phyloP scores from a whole-genome alignment of 805 yeast genomes.

The Ogataea trehalophila region DNA sequence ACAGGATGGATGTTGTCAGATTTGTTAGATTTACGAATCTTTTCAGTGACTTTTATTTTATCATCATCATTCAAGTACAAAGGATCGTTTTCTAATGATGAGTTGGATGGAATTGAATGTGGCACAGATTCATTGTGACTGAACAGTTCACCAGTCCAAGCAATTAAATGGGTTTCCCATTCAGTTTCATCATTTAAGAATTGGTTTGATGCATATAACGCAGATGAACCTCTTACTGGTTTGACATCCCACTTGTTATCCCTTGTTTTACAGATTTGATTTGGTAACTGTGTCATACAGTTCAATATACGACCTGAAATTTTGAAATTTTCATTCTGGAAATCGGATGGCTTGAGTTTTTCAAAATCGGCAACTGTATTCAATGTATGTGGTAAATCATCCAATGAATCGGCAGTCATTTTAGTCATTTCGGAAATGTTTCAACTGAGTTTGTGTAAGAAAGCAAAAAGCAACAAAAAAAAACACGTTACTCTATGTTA shows the following conservation, averaged over 20 bases:
- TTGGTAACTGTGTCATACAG: conserved; percentile 65
- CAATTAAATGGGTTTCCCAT: conserved; percentile 87
- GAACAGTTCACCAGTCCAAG: conserved; percentile 91
- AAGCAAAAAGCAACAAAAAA: no score
- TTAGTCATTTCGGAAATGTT: neutral
- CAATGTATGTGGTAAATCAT: neutral
- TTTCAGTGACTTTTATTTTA: conserved; percentile 43
- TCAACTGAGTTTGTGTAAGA: no score
- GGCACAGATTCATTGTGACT: conserved; percentile 22
- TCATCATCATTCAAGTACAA: conserved; percentile 53
- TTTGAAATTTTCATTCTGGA: conserved; percentile 24
- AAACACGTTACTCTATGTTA: no score
- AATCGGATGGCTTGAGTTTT: conserved; percentile 15
- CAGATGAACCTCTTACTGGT: conserved; percentile 76
- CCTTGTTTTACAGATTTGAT: conserved; percentile 44
- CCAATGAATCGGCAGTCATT: neutral
- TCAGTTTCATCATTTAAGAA: conserved; percentile 59
- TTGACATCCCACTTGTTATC: conserved; percentile 52
- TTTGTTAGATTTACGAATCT: conserved; percentile 41
- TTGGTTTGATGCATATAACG: conserved; percentile 70
- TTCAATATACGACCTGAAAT: conserved; percentile 65
- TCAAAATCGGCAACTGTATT: neutral
- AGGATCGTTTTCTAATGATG: conserved; percentile 49
- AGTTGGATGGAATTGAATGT: conserved; percentile 21
- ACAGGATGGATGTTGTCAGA: conserved; percentile 71